These are phyloP conservation scores for Linnemannia schmuckeri DNA, from an alignment of 192 early-diverging fungal species.

Conservation along the genomic window DNA sequence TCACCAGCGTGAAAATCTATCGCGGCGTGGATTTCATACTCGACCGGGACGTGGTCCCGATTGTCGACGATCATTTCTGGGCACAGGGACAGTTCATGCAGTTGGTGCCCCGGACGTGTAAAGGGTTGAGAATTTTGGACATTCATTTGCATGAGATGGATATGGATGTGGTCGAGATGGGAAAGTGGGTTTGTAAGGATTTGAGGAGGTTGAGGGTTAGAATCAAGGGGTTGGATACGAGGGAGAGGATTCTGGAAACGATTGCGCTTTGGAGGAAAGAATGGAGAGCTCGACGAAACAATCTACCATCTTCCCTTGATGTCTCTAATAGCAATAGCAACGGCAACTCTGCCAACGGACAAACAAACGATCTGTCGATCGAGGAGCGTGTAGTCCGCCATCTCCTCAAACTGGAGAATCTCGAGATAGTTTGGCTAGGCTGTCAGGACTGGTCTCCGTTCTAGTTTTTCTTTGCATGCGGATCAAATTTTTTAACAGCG, in stretches of 20 bases:
- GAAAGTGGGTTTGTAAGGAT: background rate
- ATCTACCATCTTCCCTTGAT: background rate
- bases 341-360: background rate
- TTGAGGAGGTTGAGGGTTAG: background rate
- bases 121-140: background rate
- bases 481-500: background rate
- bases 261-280: background rate
- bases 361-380: background rate
- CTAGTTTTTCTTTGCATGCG: background rate
- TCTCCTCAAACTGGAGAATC: background rate
- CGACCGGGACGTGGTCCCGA: background rate
- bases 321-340: background rate
- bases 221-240: background rate
- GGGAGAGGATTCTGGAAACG: background rate
- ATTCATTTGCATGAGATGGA: slow-evolving; percentile 11
- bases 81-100: slow-evolving; percentile 6
- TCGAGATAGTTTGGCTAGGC: background rate
- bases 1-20: background rate
- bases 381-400: slow-evolving; percentile 2
- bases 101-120: background rate
- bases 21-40: background rate
- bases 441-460: background rate
- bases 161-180: slow-evolving; percentile 4
- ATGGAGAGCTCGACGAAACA: background rate
- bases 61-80: background rate